Percentiles rank a stretch among this genome's conserved stretches.
phyloP scores from a whole-genome alignment of 2,329 filamentous ascomycete genomes.

The Rutstroemia sp. region DNA sequence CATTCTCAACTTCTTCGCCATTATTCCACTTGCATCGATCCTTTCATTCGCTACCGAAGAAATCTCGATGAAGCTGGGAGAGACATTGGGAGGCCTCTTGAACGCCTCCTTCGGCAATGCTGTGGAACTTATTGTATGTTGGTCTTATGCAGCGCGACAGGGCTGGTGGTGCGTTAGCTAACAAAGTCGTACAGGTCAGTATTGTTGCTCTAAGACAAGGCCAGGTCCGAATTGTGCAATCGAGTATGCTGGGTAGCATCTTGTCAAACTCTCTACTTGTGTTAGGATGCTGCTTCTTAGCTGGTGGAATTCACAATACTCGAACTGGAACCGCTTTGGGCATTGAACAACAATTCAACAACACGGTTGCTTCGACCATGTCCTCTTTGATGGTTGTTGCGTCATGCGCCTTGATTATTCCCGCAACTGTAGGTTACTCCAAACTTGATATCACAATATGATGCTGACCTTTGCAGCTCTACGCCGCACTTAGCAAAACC shows the following conservation, averaged over 20 bases:
- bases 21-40: slow-evolving; percentile 44
- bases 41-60: slow-evolving; percentile 34
- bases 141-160: background rate
- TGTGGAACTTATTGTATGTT: slow-evolving; percentile 44
- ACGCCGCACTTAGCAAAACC: slow-evolving; percentile 50
- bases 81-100: slow-evolving; percentile 48
- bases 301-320: slow-evolving; percentile 58
- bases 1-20: slow-evolving; percentile 31
- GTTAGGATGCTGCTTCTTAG: slow-evolving; percentile 72
- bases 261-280: slow-evolving; percentile 89
- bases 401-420: slow-evolving; percentile 71
- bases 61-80: slow-evolving; percentile 45
- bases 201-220: slow-evolving; percentile 80
- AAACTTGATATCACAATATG: no score
- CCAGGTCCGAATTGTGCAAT: slow-evolving; percentile 91
- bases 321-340: slow-evolving; percentile 14
- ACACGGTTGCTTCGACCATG: slow-evolving; percentile 72
- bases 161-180: background rate
- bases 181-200: slow-evolving; percentile 55
- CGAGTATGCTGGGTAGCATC: slow-evolving; percentile 94
- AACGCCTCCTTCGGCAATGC: slow-evolving; percentile 44
- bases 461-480: slow-evolving; percentile 40
- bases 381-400: slow-evolving; percentile 65
- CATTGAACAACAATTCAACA: slow-evolving; percentile 67
- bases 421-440: slow-evolving; percentile 48